Percentiles rank a stretch among this genome's conserved stretches.
phyloP scores from a whole-genome alignment of 176 grass and related monocot genomes.

The Dendrocalamus sinicus region DNA sequence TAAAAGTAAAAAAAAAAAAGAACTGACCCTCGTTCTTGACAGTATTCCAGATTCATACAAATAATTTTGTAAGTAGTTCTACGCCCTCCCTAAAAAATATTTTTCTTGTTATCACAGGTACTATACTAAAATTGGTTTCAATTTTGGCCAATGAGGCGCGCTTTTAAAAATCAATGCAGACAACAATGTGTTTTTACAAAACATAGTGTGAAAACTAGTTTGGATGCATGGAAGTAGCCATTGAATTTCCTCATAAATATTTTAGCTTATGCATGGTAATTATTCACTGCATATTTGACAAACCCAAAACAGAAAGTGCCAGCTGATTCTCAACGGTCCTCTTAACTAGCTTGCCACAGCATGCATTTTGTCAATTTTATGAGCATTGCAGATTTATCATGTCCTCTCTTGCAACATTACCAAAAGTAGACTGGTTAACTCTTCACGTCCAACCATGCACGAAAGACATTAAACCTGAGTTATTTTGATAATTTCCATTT shows the following conservation, averaged over 20 bases:
- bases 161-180: not conserved
- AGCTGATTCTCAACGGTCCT: not conserved
- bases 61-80: not conserved
- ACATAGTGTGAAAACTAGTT: not conserved
- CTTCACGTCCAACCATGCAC: not conserved
- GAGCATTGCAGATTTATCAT: not conserved
- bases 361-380: not conserved
- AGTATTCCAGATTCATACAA: not conserved
- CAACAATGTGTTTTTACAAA: not conserved
- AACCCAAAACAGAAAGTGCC: not conserved
- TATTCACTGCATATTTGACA: not conserved
- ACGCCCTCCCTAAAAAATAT: not conserved
- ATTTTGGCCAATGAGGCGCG: not conserved
- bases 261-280: not conserved
- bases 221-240: not conserved
- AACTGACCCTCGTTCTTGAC: too few relatives aligned
- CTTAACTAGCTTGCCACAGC: not conserved
- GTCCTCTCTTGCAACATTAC: not conserved
- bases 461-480: not conserved
- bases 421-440: not conserved
- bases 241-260: not conserved
- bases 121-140: not conserved
- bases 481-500: not conserved
- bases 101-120: not conserved
- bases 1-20: too few relatives aligned